Conservation (phyloP, 306 rosid genomes). For the Leucaena leucocephala region DNA sequence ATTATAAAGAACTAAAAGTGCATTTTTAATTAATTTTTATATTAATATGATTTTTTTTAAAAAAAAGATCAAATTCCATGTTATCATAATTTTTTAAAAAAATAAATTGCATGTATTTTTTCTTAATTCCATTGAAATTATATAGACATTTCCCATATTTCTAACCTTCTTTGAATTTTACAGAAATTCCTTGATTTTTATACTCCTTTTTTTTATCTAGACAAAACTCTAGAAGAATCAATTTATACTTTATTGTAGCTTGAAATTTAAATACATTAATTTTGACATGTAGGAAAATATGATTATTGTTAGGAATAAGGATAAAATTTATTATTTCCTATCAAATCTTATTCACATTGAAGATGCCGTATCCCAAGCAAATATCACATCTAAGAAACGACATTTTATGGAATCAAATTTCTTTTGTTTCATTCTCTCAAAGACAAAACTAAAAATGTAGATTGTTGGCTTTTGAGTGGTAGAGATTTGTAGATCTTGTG, state of each 20-base stretch:
- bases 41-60: background rate
- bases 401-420: background rate
- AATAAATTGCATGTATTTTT: background rate
- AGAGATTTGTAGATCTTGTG: background rate
- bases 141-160: no score
- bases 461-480: background rate
- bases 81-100: background rate
- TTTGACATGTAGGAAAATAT: background rate
- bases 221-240: background rate
- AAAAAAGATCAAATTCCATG: background rate
- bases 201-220: no score
- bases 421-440: background rate
- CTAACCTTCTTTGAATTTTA: no score
- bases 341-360: background rate
- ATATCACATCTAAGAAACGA: background rate
- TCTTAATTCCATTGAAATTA: no score
- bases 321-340: background rate
- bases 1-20: no score
- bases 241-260: background rate
- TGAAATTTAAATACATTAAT: background rate
- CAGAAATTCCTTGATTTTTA: no score
- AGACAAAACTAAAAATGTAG: background rate
- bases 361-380: background rate
- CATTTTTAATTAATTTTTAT: background rate
- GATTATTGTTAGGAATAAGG: background rate